Base-by-base conservation (phyloP, 208 protist species). In the Trypanosoma rangeli region DNA sequence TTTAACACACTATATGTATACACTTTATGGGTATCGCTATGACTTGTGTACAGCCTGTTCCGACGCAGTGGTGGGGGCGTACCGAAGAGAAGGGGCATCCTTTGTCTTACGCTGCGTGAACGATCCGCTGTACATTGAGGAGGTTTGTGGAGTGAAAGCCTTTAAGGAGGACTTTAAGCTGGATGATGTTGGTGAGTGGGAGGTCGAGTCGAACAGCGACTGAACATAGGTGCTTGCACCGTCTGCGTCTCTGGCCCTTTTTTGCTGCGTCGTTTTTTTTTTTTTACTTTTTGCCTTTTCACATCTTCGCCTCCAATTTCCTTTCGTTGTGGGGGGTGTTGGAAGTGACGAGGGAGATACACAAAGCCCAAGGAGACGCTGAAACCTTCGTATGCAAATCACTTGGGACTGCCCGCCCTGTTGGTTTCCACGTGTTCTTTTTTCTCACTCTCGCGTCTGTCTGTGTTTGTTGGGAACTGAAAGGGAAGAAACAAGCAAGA, bases 1-100 rank as follows among this genome's bases (percentile, higher is more conserved):
- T 18, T 75, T 81, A 26, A 67, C 73, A 29, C 98, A 94, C 72
- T 71, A 71, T 28, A 80, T 81, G 10, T 67, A 87, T 15, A 70
- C 87, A 9, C 55, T 98, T 8, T 68, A 71, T 31, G 88, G 91
- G 12, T 73, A 89, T 28, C 74, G 87, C 10, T 99, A 94, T 71
- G 76, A 85, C 1, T 79, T 86, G 44, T 99, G 98, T 80, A 98
- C 92, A 18, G 97, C 93, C 2, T 99, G 98, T 78, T 96, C 97
- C 1, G 59, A 74, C 31, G 48, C 65, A 15, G 82, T 99, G 18
- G 46, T 98, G 7, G 35, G 39, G 26, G 80, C 66, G 8, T 99
- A 98, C 75, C 31, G 54, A 9, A 42, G 37, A 42, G 50, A 80
- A 2, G 97, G 97, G 22, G 85, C 76, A 20, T 69, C 79, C 13